Evolutionary conservation across 129 eudicot genomes (phyloP), one percentile per base, ranked within the genome.

Genomic region (Tanacetum coccineum): DNA sequence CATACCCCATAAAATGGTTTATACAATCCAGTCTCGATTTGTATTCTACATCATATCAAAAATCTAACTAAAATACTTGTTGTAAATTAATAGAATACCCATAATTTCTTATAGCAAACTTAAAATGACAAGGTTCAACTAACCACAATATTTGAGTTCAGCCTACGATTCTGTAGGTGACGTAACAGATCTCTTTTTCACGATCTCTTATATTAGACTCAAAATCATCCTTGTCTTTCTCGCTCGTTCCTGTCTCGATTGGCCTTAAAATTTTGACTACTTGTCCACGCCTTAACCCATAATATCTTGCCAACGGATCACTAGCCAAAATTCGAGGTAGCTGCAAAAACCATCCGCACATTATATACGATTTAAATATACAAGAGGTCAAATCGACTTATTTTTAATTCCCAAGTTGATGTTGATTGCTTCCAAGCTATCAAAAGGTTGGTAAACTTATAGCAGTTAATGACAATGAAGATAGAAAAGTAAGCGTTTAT

Each of bases 221-320:
- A 25, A 76, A 76, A 4, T 68, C 80, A 53, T 76, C 80, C 52
- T 76, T 76, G 52, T 76, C 75, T 69, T 61, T 76, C 52, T 68
- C 66, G 6, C 75, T 76, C 21, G 80, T 76, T 64, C 80, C 80
- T 0, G 80, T 76, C 63, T 76, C 80, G 10, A 76, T 76, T 18
- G 80, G 75, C 70, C 80, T 63, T 20, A 62, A 19, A 69, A 76
- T 69, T 45, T 68, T 76, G 25, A 76, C 75, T 26, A 76, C 80
- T 28, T 76, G 80, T 45, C 80, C 75, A 9, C 80, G 75, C 40
- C 80, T 68, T 62, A 76, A 69, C 12, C 80, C 80, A 15, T 76
- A 76, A 14, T 76, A 76, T 76, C 70, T 76, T 30, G 80, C 80
- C 46, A 76, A 11, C 1, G 80, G 75, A 69, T 76, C 80, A 6